phyloP scores from a whole-genome alignment of 345 rosid species.

The Rhodamnia rubescens region DNA sequence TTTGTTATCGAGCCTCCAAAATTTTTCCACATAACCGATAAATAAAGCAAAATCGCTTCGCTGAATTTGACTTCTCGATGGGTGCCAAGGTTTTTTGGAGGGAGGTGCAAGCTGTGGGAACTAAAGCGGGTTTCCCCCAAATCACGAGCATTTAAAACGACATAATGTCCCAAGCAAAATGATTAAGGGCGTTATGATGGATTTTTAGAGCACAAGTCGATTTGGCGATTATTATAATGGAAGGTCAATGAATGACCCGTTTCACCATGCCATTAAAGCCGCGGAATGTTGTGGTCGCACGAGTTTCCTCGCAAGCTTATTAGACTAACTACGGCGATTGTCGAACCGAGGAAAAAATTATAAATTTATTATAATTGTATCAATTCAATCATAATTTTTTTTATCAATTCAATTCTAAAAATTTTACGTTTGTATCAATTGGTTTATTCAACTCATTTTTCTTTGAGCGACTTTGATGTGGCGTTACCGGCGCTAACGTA shows the following conservation, averaged over 20 bases:
- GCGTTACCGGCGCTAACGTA: no score
- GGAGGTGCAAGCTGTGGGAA: not conserved
- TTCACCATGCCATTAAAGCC: no score
- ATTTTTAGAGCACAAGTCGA: not conserved
- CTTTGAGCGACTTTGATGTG: no score
- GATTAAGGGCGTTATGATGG: not conserved
- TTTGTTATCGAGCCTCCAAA: not conserved
- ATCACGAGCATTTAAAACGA: not conserved
- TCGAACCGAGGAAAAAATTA: not conserved
- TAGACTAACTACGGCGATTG: not conserved
- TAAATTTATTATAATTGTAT: no score
- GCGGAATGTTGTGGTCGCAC: not conserved
- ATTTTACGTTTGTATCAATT: no score
- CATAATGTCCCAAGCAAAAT: not conserved
- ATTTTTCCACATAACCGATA: not conserved
- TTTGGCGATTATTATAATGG: not conserved
- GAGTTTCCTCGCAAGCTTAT: not conserved
- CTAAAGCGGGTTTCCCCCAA: not conserved
- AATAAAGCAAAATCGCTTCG: not conserved
- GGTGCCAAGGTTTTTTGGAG: not conserved
- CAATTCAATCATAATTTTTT: no score
- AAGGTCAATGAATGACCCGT: no score
- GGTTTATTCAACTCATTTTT: no score
- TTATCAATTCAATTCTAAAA: no score
- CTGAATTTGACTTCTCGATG: not conserved